Conservation (phyloP, 2,329 filamentous ascomycete genomes). For the Calonectria henricotiae region DNA sequence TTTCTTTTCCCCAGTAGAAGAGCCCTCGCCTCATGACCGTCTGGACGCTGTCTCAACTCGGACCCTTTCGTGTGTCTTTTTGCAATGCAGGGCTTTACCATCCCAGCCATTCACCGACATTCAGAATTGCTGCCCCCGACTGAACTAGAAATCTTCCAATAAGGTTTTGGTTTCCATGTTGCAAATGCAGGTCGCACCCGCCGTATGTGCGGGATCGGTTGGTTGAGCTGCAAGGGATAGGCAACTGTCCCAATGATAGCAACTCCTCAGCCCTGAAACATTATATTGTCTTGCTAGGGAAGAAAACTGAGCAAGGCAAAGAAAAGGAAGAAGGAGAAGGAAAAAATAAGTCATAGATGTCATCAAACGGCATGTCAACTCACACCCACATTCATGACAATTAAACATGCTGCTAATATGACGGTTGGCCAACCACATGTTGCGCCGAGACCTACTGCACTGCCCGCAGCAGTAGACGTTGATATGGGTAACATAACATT, state of each 20-base stretch:
- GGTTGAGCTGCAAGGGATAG: slow-evolving; percentile 7
- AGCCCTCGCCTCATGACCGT: neutral
- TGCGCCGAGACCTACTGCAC: neutral
- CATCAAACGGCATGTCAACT: neutral
- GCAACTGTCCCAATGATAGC: slow-evolving; percentile 1
- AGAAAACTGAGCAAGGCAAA: neutral
- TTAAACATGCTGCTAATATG: neutral
- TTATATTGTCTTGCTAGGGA: slow-evolving; percentile 2
- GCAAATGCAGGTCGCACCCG: slow-evolving; percentile 8
- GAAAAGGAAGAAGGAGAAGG: neutral
- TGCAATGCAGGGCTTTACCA: slow-evolving; percentile 2
- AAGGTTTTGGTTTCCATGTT: neutral
- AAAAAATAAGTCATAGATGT: neutral
- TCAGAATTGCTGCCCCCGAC: neutral
- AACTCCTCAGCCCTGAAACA: neutral
- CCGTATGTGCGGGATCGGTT: slow-evolving; percentile 2
- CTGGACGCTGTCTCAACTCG: neutral
- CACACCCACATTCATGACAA: neutral
- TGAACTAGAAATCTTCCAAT: slow-evolving; percentile 10
- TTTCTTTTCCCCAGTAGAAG: neutral
- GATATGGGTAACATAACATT: neutral
- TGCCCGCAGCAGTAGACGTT: neutral
- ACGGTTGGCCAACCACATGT: slow-evolving; percentile 9
- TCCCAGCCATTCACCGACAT: slow-evolving; percentile 19
- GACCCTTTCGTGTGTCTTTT: slow-evolving; percentile 4